Evolutionary conservation across 371 early-diverging fungal species (phyloP).

Genomic region (Nosema muscidifuracis): DNA sequence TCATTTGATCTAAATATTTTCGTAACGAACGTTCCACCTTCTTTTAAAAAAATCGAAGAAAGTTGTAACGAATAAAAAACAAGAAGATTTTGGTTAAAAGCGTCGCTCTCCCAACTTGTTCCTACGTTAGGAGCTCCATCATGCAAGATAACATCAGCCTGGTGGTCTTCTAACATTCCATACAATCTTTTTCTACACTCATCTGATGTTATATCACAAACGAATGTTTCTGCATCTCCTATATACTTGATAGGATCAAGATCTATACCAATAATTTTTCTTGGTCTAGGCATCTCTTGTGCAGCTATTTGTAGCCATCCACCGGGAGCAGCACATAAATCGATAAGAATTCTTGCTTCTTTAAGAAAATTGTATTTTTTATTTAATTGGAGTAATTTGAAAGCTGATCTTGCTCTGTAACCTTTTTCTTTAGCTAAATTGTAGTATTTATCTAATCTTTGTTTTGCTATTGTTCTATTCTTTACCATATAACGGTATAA

Average conservation of each 20-base stretch:
- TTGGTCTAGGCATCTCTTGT: conserved; percentile 57
- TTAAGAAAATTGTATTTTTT: conserved; percentile 79
- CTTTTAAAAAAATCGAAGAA: conserved; percentile 81
- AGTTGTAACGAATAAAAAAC: conserved; percentile 84
- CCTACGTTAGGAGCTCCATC: conserved; percentile 99
- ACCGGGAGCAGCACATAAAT: conserved; percentile 96
- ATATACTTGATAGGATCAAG: conserved; percentile 91
- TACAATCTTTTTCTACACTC: conserved; percentile 76
- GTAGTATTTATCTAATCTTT: conserved; percentile 98
- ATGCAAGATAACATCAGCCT: conserved; percentile 94
- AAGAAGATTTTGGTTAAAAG: conserved; percentile 90
- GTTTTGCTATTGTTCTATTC: conserved; percentile 65
- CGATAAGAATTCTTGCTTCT: conserved; percentile 77
- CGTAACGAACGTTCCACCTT: conserved; percentile 93
- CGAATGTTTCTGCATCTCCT: conserved; percentile 79
- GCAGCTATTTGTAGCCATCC: conserved; percentile 94
- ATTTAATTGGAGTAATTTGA: conserved; percentile 90
- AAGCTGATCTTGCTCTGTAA: conserved; percentile 97
- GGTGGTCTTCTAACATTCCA: conserved; percentile 77
- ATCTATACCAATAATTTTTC: conserved; percentile 74
- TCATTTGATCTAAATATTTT: conserved; percentile 97
- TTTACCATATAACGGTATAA: conserved; percentile 42
- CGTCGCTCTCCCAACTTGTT: conserved; percentile 90
- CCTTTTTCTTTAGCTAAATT: conserved; percentile 99
- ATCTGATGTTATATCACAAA: conserved; percentile 91